Conservation (phyloP, 257 asterid genomes). For the Thymus quinquecostatus region DNA sequence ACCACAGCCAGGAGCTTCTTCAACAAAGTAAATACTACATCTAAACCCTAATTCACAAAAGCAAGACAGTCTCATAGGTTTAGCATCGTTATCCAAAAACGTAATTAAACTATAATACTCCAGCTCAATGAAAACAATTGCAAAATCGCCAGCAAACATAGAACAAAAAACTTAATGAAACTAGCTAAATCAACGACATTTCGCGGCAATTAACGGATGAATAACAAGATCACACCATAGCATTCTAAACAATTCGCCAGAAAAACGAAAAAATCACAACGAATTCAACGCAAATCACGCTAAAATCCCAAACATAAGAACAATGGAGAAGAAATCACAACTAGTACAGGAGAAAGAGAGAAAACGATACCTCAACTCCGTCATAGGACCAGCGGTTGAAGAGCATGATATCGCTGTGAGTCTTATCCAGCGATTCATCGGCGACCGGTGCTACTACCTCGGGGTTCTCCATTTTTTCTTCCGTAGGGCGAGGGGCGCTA, state of each 20-base stretch:
- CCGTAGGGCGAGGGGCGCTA: background rate
- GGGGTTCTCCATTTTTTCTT: conserved; percentile 29
- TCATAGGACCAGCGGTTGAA: conserved; percentile 70
- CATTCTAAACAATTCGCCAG: too few relatives aligned
- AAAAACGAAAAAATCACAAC: too few relatives aligned
- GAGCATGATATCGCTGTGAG: conserved; percentile 53
- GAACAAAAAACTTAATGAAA: background rate
- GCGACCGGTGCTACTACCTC: background rate
- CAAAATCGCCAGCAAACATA: background rate
- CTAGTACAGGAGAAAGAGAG: background rate
- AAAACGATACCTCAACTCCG: conserved; percentile 44
- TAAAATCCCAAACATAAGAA: background rate
- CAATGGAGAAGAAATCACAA: background rate
- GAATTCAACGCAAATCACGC: background rate
- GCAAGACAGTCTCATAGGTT: too few relatives aligned
- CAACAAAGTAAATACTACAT: background rate
- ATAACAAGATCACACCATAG: background rate
- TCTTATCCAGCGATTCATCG: conserved; percentile 30
- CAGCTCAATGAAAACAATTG: background rate
- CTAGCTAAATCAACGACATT: background rate
- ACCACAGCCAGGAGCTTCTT: background rate
- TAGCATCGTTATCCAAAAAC: too few relatives aligned
- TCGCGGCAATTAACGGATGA: background rate
- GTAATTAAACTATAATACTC: background rate
- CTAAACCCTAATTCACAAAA: background rate